Conservation (phyloP, 2,329 filamentous ascomycete species). For the Penicillium sp. region DNA sequence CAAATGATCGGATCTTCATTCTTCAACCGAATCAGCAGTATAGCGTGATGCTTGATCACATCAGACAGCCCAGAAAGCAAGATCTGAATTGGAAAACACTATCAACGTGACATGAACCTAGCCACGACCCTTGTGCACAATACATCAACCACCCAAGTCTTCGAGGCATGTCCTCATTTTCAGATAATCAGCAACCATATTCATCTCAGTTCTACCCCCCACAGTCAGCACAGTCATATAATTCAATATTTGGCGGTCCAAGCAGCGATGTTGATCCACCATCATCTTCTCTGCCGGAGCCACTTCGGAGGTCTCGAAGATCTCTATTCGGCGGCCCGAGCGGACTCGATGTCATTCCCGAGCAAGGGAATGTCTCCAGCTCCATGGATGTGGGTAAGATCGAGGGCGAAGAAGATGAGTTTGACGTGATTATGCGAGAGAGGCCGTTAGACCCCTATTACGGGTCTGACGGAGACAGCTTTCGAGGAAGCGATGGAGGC, state of each 20-base stretch:
- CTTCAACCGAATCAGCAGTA: background rate
- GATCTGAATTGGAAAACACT: background rate
- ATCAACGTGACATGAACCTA: conserved; percentile 19
- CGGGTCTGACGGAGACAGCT: conserved; percentile 36
- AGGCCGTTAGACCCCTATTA: conserved; percentile 27
- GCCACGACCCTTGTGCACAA: background rate
- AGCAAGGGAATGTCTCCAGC: conserved; percentile 20
- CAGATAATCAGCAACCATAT: conserved; percentile 24
- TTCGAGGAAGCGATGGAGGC: conserved; percentile 28
- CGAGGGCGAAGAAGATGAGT: conserved; percentile 24
- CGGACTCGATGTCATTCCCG: conserved; percentile 30
- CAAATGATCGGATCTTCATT: conserved; percentile 1
- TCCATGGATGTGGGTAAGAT: conserved; percentile 10
- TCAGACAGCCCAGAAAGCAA: background rate
- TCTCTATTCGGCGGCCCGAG: conserved; percentile 38
- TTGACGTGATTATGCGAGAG: conserved; percentile 33
- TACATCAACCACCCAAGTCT: conserved; percentile 4
- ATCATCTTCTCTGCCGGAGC: conserved; percentile 40
- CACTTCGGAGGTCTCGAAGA: conserved; percentile 25
- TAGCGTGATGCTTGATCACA: conserved; percentile 16
- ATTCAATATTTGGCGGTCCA: conserved; percentile 32
- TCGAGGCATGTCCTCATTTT: conserved; percentile 39
- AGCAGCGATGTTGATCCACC: conserved; percentile 33
- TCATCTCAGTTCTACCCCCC: conserved; percentile 32
- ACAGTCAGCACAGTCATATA: conserved; percentile 27